Evolutionary conservation across 148 eudicot species (phyloP).

Genomic region (Simmondsia chinensis): DNA sequence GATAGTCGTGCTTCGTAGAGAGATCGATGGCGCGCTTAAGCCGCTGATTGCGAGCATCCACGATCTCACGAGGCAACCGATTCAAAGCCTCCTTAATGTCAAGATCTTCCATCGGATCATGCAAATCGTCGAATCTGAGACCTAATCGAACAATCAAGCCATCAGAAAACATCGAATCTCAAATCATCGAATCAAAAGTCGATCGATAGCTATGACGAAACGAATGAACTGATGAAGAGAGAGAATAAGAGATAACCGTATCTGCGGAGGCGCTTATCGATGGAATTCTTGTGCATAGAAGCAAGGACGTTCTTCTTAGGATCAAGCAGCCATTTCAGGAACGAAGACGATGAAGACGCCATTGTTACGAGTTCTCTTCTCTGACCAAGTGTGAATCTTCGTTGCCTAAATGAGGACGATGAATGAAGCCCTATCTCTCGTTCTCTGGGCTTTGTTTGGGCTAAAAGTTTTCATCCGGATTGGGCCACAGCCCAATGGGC

Average conservation of each 20-base stretch:
- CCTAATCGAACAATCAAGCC: conserved; percentile 28
- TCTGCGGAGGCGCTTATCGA: conserved; percentile 62
- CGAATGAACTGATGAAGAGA: background rate
- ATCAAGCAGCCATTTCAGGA: conserved; percentile 46
- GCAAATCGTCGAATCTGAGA: conserved; percentile 70
- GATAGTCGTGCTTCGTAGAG: conserved; percentile 83
- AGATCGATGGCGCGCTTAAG: conserved; percentile 93
- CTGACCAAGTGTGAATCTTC: no score
- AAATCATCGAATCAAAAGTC: background rate
- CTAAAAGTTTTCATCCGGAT: background rate
- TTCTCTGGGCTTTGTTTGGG: background rate
- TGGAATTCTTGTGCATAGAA: conserved; percentile 55
- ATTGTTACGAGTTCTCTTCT: no score
- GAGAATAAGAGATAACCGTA: conserved; percentile 34
- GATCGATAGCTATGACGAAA: background rate
- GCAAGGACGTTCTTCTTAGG: conserved; percentile 75
- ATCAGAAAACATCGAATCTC: background rate
- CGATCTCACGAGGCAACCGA: conserved; percentile 79
- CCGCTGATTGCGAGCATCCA: conserved; percentile 88
- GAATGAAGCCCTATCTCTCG: background rate
- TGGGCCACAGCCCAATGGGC: no score
- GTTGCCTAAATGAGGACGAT: no score
- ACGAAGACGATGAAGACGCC: conserved; percentile 42
- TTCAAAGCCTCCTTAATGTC: conserved; percentile 80
- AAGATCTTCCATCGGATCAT: conserved; percentile 63